Conservation (phyloP, 768 basidiomycete genomes). For the Lentinula lateritia region DNA sequence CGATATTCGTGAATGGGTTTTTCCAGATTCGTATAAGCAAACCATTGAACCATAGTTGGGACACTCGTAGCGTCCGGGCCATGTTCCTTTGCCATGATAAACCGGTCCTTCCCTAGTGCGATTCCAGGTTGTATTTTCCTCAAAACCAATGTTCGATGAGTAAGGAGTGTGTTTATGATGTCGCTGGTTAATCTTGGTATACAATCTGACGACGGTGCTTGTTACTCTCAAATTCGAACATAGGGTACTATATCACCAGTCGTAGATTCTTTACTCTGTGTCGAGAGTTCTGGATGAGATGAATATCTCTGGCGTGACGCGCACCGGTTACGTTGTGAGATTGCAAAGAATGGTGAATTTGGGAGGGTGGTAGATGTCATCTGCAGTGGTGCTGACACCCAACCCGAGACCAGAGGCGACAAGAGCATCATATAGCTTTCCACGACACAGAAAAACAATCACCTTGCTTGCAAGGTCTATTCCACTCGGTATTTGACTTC, state of each 20-base stretch:
- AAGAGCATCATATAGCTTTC: too few relatives aligned
- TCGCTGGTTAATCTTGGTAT: slow-evolving; percentile 47
- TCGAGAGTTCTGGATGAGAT: slow-evolving; percentile 34
- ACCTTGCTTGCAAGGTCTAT: too few relatives aligned
- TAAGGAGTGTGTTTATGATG: slow-evolving; percentile 53
- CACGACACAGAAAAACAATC: too few relatives aligned
- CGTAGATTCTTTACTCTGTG: slow-evolving; percentile 38
- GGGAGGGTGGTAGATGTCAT: slow-evolving; percentile 34
- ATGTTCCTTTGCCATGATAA: slow-evolving; percentile 11
- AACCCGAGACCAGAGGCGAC: neutral
- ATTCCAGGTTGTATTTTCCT: slow-evolving; percentile 39
- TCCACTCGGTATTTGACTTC: too few relatives aligned
- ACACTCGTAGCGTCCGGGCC: neutral
- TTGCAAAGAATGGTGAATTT: slow-evolving; percentile 34
- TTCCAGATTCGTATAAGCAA: slow-evolving; percentile 26
- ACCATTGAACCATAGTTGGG: slow-evolving; percentile 29
- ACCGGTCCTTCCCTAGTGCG: slow-evolving; percentile 37
- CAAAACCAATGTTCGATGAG: slow-evolving; percentile 43
- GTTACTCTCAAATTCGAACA: slow-evolving; percentile 37
- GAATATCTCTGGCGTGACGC: slow-evolving; percentile 34
- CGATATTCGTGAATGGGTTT: slow-evolving; percentile 40
- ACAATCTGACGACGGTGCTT: slow-evolving; percentile 29
- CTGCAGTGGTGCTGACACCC: neutral
- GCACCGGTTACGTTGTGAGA: slow-evolving; percentile 34
- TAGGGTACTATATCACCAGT: slow-evolving; percentile 55